Percentiles rank a stretch among this genome's conserved stretches.
Conservation (phyloP, 805 yeast genomes). For the Cyberlindnera japonica region DNA sequence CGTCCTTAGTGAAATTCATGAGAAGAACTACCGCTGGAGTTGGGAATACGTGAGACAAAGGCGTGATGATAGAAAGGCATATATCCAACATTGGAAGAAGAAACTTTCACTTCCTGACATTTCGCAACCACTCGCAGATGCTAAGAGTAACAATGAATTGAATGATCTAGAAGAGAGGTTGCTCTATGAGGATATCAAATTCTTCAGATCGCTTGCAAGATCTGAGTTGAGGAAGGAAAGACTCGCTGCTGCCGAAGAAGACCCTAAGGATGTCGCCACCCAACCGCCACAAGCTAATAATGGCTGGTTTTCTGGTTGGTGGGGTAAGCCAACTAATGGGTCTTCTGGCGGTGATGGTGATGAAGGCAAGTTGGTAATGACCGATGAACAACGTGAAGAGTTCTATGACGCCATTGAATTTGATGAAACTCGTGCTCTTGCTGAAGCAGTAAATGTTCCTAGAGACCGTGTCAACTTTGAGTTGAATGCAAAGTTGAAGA, state of each 20-base stretch:
- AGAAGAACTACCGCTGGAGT: slow-evolving; percentile 74
- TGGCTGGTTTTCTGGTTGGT: slow-evolving; percentile 79
- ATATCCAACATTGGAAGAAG: slow-evolving; percentile 63
- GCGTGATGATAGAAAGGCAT: slow-evolving; percentile 66
- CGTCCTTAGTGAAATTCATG: slow-evolving; percentile 76
- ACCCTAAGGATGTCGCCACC: neutral
- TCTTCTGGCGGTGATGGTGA: slow-evolving; percentile 20
- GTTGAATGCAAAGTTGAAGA: slow-evolving; percentile 61
- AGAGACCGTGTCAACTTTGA: slow-evolving; percentile 68
- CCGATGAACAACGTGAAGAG: slow-evolving; percentile 87
- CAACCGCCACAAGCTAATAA: slow-evolving; percentile 17
- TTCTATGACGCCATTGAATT: slow-evolving; percentile 91
- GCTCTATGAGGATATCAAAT: slow-evolving; percentile 73
- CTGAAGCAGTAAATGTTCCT: slow-evolving; percentile 62
- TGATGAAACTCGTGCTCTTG: slow-evolving; percentile 55
- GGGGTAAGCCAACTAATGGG: slow-evolving; percentile 26
- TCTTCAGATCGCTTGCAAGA: slow-evolving; percentile 80
- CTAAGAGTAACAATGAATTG: slow-evolving; percentile 38
- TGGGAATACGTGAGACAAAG: slow-evolving; percentile 79
- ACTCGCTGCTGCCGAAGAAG: slow-evolving; percentile 21
- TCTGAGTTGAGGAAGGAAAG: slow-evolving; percentile 59
- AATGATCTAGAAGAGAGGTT: slow-evolving; percentile 55
- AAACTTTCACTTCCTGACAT: slow-evolving; percentile 40
- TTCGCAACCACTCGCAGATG: slow-evolving; percentile 31
- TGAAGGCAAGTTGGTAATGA: slow-evolving; percentile 47